phyloP scores from a whole-genome alignment of 306 rosid genomes.

The Fragaria nilgerrensis region DNA sequence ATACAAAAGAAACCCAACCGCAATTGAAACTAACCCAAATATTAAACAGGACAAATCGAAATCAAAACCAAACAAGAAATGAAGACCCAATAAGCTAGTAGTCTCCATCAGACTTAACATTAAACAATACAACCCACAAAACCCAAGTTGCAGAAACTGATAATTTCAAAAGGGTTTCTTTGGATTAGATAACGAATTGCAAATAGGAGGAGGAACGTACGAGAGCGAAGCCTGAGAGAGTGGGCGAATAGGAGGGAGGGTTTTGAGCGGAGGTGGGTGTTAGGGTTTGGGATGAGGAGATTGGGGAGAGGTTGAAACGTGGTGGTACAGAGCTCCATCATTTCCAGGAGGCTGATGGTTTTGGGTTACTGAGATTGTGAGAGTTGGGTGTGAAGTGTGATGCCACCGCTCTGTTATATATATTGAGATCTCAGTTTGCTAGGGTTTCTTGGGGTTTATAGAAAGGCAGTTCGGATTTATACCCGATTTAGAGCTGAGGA shows the following conservation, averaged over 20 bases:
- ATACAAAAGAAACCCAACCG: background rate
- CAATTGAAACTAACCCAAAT: background rate
- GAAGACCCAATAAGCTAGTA: background rate
- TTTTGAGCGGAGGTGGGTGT: constrained; percentile 6
- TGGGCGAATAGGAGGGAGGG: background rate
- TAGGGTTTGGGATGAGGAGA: constrained; percentile 16
- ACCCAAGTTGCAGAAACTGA: background rate
- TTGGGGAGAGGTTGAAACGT: constrained; percentile 17
- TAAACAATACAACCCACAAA: no score
- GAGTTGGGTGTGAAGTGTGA: background rate
- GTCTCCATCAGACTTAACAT: no score
- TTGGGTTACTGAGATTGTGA: background rate
- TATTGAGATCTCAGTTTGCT: background rate
- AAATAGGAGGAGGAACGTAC: constrained; percentile 29
- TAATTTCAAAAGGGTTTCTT: background rate
- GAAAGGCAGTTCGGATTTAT: background rate
- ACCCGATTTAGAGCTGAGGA: background rate
- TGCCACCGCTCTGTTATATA: background rate
- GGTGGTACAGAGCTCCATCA: constrained; percentile 34
- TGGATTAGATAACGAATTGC: background rate
- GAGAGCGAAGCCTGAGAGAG: constrained; percentile 17
- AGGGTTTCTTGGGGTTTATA: constrained; percentile 18
- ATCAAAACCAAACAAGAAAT: background rate
- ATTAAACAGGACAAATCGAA: background rate
- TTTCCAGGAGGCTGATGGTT: background rate